phyloP scores from a whole-genome alignment of 352 stramenopile species.

The Phytophthora megakarya region DNA sequence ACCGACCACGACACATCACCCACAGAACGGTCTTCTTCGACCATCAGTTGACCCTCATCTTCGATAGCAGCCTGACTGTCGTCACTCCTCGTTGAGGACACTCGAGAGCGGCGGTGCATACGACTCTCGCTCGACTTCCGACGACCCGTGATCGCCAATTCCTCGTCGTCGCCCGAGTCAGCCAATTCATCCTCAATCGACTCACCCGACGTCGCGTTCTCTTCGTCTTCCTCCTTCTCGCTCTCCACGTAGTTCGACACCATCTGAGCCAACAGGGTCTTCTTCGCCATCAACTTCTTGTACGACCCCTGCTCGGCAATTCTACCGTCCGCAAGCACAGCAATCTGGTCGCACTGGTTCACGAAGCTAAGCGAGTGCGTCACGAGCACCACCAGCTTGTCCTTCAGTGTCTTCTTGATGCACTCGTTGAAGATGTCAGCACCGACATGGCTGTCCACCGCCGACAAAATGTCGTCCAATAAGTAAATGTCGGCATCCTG shows the following conservation, averaged over 20 bases:
- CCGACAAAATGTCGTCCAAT: slow-evolving; percentile 96
- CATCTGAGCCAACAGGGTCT: slow-evolving; percentile 61
- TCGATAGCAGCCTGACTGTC: slow-evolving; percentile 40
- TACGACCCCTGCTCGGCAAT: slow-evolving; percentile 64
- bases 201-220: slow-evolving; percentile 21
- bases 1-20: slow-evolving; percentile 73
- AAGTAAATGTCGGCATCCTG: slow-evolving; percentile 94
- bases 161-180: slow-evolving; percentile 43
- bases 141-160: slow-evolving; percentile 26
- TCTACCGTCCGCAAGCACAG: slow-evolving; percentile 51
- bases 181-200: slow-evolving; percentile 24
- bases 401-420: slow-evolving; percentile 84
- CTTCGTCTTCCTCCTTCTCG: slow-evolving; percentile 60
- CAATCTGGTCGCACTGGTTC: slow-evolving; percentile 53
- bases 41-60: slow-evolving; percentile 55
- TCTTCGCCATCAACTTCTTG: slow-evolving; percentile 61
- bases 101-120: slow-evolving; percentile 48
- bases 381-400: slow-evolving; percentile 94
- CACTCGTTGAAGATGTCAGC: slow-evolving; percentile 95
- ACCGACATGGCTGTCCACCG: slow-evolving; percentile 97
- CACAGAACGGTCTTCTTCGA: slow-evolving; percentile 74
- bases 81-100: slow-evolving; percentile 63
- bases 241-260: slow-evolving; percentile 68
- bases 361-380: slow-evolving; percentile 77
- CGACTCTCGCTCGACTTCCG: slow-evolving; percentile 33